Percentiles rank a stretch among this genome's conserved stretches.
Conservation (phyloP, 441 rosid species). For the Gossypium trilobum region DNA sequence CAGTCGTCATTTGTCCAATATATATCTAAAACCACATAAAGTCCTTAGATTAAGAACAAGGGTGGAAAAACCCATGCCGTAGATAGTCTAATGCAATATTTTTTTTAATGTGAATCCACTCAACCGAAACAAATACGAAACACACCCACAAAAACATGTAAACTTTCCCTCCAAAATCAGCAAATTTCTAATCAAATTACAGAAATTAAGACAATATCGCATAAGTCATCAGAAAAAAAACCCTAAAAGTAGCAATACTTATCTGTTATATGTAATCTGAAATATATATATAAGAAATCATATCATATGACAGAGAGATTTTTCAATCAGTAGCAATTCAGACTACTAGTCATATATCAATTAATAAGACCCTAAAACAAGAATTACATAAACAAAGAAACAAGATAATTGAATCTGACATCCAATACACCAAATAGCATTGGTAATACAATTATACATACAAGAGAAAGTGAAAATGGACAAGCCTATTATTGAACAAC, state of each 20-base stretch:
- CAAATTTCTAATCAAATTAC: not conserved
- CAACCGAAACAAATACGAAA: not conserved
- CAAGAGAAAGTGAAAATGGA: not conserved
- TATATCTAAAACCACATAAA: constrained; percentile 23
- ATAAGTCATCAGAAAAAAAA: not conserved
- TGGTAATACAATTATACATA: not conserved
- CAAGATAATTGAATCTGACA: constrained; percentile 13
- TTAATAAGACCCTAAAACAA: too few relatives aligned
- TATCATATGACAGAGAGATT: not conserved
- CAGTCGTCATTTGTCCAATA: constrained; percentile 39
- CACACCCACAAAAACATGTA: not conserved
- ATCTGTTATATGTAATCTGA: not conserved
- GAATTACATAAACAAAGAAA: too few relatives aligned
- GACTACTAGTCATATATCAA: too few relatives aligned
- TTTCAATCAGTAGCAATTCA: not conserved
- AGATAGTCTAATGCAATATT: not conserved
- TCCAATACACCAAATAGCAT: not conserved
- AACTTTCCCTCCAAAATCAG: not conserved
- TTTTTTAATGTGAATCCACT: not conserved
- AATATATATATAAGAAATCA: not conserved
- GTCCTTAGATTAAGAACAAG: not conserved
- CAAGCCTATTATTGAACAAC: not conserved
- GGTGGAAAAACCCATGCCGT: not conserved
- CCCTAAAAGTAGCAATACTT: not conserved
- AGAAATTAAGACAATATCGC: not conserved